Evolutionary conservation across 441 rosid species (phyloP).

Genomic region (Metrosideros polymorpha): DNA sequence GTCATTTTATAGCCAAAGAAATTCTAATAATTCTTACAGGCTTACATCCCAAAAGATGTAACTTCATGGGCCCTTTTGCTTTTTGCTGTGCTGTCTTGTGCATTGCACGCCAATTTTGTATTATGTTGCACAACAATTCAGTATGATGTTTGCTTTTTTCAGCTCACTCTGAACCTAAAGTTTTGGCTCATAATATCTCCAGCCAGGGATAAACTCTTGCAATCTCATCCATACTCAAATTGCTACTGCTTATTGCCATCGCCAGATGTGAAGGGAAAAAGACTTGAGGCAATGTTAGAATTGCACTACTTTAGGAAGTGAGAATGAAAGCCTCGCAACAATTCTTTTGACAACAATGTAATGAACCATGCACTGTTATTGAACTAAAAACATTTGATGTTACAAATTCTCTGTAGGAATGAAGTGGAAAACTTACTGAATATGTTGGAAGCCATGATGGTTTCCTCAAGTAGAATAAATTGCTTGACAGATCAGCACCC

Average conservation of each 20-base stretch:
- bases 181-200: not conserved
- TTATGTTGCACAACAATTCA: not conserved
- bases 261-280: not conserved
- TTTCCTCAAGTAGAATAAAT: conserved; percentile 48
- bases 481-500: conserved; percentile 31
- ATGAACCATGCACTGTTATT: not conserved
- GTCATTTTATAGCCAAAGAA: not conserved
- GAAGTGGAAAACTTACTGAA: conserved; percentile 46
- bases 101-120: not conserved
- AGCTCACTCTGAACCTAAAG: not conserved
- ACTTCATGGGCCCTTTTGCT: not conserved
- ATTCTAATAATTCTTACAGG: not conserved
- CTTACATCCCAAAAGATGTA: not conserved
- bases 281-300: not conserved
- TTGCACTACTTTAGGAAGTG: not conserved
- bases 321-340: not conserved
- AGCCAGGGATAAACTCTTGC: not conserved
- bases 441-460: conserved; percentile 85
- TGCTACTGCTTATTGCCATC: not conserved
- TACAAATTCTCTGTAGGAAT: not conserved
- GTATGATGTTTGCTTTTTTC: not conserved
- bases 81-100: not conserved
- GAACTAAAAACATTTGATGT: not conserved
- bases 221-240: not conserved
- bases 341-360: not conserved